Conservation (phyloP, 2,329 filamentous ascomycete species). For the Aureobasidium zeae region DNA sequence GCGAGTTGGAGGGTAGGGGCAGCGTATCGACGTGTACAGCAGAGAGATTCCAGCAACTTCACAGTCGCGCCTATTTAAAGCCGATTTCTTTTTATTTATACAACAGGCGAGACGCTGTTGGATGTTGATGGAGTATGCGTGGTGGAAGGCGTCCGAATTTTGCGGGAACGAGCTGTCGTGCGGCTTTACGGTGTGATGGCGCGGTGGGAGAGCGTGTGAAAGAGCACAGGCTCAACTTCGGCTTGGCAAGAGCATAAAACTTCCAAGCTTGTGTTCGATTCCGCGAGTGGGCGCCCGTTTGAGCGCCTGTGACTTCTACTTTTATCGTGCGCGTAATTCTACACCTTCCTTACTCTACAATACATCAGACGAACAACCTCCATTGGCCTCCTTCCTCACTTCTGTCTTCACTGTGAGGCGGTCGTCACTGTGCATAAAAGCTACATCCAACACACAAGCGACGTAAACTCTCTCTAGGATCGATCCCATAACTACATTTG, state of each 20-base stretch:
- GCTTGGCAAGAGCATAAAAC: slow-evolving; percentile 4
- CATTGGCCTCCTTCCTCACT: no score
- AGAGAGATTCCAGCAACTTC: no score
- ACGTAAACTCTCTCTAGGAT: no score
- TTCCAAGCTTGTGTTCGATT: slow-evolving; percentile 12
- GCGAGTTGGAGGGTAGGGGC: not conserved
- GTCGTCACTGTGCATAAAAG: no score
- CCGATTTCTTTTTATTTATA: no score
- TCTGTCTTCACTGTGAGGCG: no score
- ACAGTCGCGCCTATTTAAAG: not conserved
- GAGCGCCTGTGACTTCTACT: not conserved
- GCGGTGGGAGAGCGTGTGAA: slow-evolving; percentile 5
- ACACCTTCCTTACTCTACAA: no score
- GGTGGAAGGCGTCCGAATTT: slow-evolving; percentile 11
- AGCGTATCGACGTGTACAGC: no score
- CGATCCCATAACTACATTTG: no score
- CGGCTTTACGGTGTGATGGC: slow-evolving; percentile 8
- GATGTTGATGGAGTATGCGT: not conserved
- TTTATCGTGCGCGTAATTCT: no score
- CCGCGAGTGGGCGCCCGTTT: slow-evolving; percentile 9
- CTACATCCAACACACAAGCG: no score
- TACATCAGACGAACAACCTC: not conserved
- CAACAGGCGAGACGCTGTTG: not conserved
- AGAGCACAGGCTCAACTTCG: not conserved
- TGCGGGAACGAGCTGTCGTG: not conserved